A percentile compares a stretch with the other conserved stretches of the same genome.
These are phyloP conservation scores for Fusarium sp. DNA, from an alignment of 2,329 filamentous ascomycete species.

Conservation along the genomic window DNA sequence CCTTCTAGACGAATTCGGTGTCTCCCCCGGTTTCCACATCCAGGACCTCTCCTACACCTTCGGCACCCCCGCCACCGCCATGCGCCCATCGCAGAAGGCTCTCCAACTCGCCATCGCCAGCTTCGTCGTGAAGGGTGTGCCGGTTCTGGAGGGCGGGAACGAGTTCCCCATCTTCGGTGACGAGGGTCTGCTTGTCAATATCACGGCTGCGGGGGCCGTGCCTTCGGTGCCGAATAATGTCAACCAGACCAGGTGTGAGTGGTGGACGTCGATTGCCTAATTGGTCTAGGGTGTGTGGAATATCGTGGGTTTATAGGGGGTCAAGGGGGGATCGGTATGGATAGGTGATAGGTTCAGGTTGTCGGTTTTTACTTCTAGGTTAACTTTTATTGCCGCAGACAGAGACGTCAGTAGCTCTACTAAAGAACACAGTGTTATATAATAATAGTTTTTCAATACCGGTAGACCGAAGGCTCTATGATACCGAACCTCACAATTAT, in stretches of 20 bases:
- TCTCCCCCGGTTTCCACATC: neutral
- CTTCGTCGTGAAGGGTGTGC: neutral
- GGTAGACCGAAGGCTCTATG: no score
- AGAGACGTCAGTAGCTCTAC: no score
- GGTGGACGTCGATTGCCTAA: neutral
- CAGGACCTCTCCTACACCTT: slow-evolving; percentile 4
- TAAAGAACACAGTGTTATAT: no score
- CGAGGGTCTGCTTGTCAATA: neutral
- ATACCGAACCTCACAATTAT: no score
- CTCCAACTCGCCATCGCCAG: neutral
- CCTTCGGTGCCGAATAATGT: neutral
- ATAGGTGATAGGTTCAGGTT: no score
- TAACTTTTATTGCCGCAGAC: no score
- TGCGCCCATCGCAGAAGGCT: neutral
- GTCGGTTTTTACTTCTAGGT: no score
- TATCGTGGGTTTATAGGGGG: no score
- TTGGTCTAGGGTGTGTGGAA: no score
- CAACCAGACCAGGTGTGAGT: neutral
- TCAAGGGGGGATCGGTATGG: no score
- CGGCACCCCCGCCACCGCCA: neutral
- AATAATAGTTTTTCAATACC: no score
- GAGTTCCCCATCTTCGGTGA: neutral
- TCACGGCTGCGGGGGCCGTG: neutral
- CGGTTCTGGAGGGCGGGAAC: neutral
- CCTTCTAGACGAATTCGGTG: neutral